These are phyloP conservation scores for Globisporangium cylindrosporum DNA, from an alignment of 352 stramenopile species.

Conservation along the genomic window DNA sequence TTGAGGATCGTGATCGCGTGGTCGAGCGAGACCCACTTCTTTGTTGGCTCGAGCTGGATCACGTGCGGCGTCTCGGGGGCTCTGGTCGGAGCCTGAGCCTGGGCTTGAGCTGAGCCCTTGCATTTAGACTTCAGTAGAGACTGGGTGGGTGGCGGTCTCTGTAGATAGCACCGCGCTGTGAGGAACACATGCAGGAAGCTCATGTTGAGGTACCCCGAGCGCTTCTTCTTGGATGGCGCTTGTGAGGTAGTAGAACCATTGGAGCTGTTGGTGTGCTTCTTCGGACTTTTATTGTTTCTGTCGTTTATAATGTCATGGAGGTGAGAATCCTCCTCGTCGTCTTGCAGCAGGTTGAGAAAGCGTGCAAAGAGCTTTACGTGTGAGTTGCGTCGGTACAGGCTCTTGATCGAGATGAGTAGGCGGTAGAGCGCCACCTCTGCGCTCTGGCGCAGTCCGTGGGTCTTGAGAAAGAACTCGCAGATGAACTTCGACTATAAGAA, in stretches of 20 bases:
- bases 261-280: too few relatives aligned
- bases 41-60: slow-evolving; percentile 45
- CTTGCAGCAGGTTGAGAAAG: slow-evolving; percentile 46
- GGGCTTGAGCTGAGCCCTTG: neutral
- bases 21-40: slow-evolving; percentile 63
- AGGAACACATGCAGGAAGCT: slow-evolving; percentile 72
- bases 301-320: neutral
- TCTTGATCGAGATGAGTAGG: slow-evolving; percentile 71
- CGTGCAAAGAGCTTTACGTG: slow-evolving; percentile 69
- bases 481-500: slow-evolving; percentile 52
- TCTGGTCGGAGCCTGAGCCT: neutral
- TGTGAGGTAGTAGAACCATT: neutral
- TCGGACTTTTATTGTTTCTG: too few relatives aligned
- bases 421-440: slow-evolving; percentile 69
- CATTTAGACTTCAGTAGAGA: slow-evolving; percentile 9
- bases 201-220: slow-evolving; percentile 40
- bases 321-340: neutral
- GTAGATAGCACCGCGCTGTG: slow-evolving; percentile 43
- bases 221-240: slow-evolving; percentile 22
- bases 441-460: slow-evolving; percentile 50
- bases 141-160: slow-evolving; percentile 24
- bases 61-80: slow-evolving; percentile 23
- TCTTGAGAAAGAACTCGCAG: slow-evolving; percentile 75
- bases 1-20: slow-evolving; percentile 54
- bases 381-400: slow-evolving; percentile 38